Evolutionary conservation across 2,329 filamentous ascomycete genomes (phyloP).

Genomic region (Botrytis sinoallii): DNA sequence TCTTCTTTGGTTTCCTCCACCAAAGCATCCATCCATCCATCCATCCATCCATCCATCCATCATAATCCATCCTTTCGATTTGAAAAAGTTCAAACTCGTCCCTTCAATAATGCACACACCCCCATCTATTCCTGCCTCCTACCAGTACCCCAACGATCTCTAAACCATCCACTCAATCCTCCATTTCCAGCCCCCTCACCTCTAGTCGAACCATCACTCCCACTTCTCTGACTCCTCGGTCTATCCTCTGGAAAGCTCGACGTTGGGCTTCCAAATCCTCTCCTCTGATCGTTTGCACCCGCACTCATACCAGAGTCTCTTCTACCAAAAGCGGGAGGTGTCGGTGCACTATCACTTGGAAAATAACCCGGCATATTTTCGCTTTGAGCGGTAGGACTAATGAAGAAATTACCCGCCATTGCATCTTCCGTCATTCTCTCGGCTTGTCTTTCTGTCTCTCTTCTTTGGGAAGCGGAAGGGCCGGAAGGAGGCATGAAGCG

Average conservation of each 20-base stretch:
- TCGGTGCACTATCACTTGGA: neutral
- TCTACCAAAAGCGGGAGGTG: constrained; percentile 11
- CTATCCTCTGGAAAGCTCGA: constrained; percentile 18
- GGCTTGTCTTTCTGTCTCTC: neutral
- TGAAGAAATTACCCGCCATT: neutral
- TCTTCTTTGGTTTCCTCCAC: neutral
- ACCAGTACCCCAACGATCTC: constrained; percentile 27
- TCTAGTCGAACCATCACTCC: constrained; percentile 27
- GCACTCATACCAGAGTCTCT: constrained; percentile 26
- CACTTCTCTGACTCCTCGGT: constrained; percentile 30
- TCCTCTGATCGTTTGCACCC: neutral
- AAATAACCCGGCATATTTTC: constrained; percentile 25
- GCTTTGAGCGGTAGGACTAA: neutral
- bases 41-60: neutral
- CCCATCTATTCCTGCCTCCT: constrained; percentile 11
- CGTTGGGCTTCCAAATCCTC: neutral
- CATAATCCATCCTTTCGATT: neutral
- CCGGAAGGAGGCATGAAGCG: constrained; percentile 26
- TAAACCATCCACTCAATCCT: constrained; percentile 26
- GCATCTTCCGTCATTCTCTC: neutral
- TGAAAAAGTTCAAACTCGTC: neutral
- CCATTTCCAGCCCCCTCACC: constrained; percentile 22
- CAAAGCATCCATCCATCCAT: neutral
- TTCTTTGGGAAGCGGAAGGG: constrained; percentile 6
- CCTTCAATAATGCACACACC: neutral